A percentile compares a stretch with the other conserved stretches of the same genome.
Conservation (phyloP, 2,329 filamentous ascomycete species). For the Neopestalotiopsis clavispora region DNA sequence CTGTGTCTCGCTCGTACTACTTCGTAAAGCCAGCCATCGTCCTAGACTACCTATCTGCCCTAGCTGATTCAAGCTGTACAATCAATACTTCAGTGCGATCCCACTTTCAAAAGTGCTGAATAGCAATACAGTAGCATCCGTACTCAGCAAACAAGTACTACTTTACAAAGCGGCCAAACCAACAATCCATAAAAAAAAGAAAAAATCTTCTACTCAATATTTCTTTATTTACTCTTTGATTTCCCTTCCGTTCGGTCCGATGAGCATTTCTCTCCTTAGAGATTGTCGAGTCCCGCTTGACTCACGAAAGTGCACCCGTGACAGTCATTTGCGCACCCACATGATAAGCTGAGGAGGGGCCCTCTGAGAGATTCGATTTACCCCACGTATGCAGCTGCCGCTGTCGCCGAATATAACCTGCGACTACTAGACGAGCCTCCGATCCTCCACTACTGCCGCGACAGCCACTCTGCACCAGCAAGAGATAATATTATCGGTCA, state of each 20-base stretch:
- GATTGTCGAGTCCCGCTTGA: not conserved
- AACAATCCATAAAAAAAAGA: not conserved
- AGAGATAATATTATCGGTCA: not conserved
- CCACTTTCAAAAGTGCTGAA: not conserved
- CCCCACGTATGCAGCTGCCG: slow-evolving; percentile 14
- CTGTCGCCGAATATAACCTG: slow-evolving; percentile 21
- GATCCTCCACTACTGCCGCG: slow-evolving; percentile 11
- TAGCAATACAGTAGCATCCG: slow-evolving; percentile 9
- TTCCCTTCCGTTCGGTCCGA: not conserved
- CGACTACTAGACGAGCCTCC: slow-evolving; percentile 17
- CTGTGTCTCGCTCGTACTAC: not conserved
- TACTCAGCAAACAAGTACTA: not conserved
- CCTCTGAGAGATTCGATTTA: not conserved
- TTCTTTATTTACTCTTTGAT: not conserved
- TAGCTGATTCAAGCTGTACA: too few species aligned
- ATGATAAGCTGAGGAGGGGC: slow-evolving; percentile 4
- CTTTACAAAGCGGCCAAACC: not conserved
- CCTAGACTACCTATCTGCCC: not conserved
- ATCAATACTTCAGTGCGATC: not conserved
- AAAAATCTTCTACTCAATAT: not conserved
- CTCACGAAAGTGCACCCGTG: slow-evolving; percentile 8
- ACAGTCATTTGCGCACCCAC: slow-evolving; percentile 1
- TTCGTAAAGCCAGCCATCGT: not conserved
- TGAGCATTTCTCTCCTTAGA: not conserved
- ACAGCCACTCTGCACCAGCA: slow-evolving; percentile 1